phyloP scores from a whole-genome alignment of 495 filamentous ascomycete genomes.

The Aspergillus hancockii region DNA sequence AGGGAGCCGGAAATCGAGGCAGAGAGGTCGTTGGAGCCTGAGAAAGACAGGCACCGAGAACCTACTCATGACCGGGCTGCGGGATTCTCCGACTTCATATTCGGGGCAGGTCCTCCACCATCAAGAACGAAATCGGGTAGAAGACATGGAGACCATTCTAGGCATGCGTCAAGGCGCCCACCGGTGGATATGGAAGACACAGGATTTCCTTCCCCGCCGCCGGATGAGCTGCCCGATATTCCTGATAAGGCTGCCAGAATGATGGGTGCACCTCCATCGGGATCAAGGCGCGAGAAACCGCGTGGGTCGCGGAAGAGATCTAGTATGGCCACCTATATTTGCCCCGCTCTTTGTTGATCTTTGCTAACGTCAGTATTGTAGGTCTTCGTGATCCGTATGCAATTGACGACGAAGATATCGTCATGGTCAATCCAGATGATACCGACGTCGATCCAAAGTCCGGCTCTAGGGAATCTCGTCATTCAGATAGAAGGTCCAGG shows the following conservation, averaged over 20 bases:
- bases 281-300: constrained; percentile 37
- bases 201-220: constrained; percentile 54
- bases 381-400: constrained; percentile 58
- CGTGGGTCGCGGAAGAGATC: constrained; percentile 39
- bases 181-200: constrained; percentile 52
- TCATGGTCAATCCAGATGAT: constrained; percentile 54
- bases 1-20: constrained; percentile 50
- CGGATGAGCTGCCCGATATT: constrained; percentile 50
- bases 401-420: constrained; percentile 59
- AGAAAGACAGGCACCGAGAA: constrained; percentile 47
- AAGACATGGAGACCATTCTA: constrained; percentile 39
- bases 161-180: constrained; percentile 44
- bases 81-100: constrained; percentile 54
- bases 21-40: constrained; percentile 56
- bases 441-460: constrained; percentile 44
- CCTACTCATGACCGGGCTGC: constrained; percentile 45
- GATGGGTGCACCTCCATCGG: constrained; percentile 51
- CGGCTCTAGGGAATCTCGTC: constrained; percentile 33
- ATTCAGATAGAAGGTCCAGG: constrained; percentile 39
- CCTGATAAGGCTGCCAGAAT: constrained; percentile 60
- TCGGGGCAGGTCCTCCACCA: constrained; percentile 46
- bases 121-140: constrained; percentile 51
- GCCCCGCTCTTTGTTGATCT: no score
- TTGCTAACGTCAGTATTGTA: constrained; percentile 21
- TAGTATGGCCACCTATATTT: constrained; percentile 30